Base-by-base conservation (phyloP, 306 rosid species). In the Casuarina cunninghamiana region DNA sequence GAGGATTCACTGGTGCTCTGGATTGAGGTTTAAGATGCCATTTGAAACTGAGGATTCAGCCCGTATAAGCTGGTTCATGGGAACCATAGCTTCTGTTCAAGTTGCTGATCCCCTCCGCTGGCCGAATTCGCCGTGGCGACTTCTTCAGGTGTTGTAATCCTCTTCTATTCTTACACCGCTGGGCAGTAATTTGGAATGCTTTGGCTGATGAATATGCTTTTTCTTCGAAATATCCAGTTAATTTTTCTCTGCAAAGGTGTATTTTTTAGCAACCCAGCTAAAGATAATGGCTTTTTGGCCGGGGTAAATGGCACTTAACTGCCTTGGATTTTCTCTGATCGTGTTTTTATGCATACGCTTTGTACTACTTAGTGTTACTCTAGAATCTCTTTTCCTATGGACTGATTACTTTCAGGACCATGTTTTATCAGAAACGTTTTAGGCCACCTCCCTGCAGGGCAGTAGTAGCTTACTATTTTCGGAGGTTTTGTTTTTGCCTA, bases 21-120 rank as follows among this genome's bases (percentile, higher is more conserved):
- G 97, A 7, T 87, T 93, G 97, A 89, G 99, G 91, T 95, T 95
- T 79, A 95, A 95, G 88, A 95, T 95, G 99, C 87, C 97, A n/a
- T 95, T 95, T 83, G 97, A 95, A 77, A 95, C 99, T 0, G 99
- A 95, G 86, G 99, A 93, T 85, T 93, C 98, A 61, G 93, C 98
- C 6, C 78, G 98, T 81, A 95, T 93, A 0, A 95, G 99, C 82
- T 95, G 99, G 99, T 93, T 95, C 71, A 93, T 95, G 99, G 99
- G 99, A 9, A 91, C 99, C 41, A 83, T 91, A n/a, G 54, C 93
- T 77, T 90, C 96, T 82, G 94, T 90, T 85, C 97, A 93, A 67
- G 90, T 91, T 71, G 83, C 92, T 17, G 97, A 95, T 73, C 93
- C 93, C 3, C 84, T 91, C 71, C 90, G 91, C 46, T 95, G 99